Evolutionary conservation across 1,139 yeast species (phyloP), one percentile per base, ranked within the genome.

Genomic region (Debaryomyces udenii): DNA sequence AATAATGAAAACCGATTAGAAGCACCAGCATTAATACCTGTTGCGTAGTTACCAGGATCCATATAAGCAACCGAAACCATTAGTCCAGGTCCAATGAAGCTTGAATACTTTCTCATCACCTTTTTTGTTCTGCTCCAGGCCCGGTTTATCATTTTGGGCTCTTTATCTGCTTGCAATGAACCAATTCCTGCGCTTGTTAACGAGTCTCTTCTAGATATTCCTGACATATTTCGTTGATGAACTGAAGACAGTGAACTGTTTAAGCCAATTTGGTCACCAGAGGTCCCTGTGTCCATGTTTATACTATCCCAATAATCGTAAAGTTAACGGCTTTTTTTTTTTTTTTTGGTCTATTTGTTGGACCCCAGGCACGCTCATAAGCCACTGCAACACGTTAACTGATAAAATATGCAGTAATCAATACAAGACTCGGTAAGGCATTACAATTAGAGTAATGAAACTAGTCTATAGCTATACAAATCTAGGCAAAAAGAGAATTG

Each of bases 1-100:
- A 86, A 68, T 39, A 86, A 67, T 3, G 88, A 73, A 56, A 68
- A 87, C 55, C 71, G 62, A 51, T 83, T 81, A 27, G 80, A 61
- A 0, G 94, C 87, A 51, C 95, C 95, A 0, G 93, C 94, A 6
- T 83, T 70, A 9, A 84, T 81, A 48, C 84, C 89, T 0, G 95
- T 85, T 24, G 94, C 80, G 60, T 86, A 86, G 63, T 86, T 86
- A 59, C 95, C 95, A 1, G 95, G 94, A 59, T 86, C 94, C 80
- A 85, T 82, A 55, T 86, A 86, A 0, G 93, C 90, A 27, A 86
- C 91, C 29, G 86, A 70, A 14, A 86, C 82, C 80, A 86, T 77
- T 36, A 86, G 62, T 0, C 93, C 93, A 0, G 93, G 93, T 0
- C 93, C 93, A n/a, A 85, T 64, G 50, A 84, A 86, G 24, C 75